phyloP scores from a whole-genome alignment of 805 yeast genomes.

The Pichia eremophila region DNA sequence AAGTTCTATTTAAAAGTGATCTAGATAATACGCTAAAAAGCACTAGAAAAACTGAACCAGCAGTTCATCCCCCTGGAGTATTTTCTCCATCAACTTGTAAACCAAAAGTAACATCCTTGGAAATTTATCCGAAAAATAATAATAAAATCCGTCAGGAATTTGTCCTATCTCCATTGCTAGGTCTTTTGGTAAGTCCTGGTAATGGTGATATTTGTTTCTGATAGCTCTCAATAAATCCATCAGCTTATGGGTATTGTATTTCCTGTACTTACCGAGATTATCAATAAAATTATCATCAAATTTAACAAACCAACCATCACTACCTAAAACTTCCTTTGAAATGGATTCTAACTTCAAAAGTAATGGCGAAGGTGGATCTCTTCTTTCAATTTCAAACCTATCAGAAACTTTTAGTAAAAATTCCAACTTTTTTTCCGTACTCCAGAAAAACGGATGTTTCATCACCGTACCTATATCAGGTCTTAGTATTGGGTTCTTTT shows the following conservation, averaged over 20 bases:
- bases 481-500: constrained; percentile 53
- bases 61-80: constrained; percentile 55
- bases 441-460: constrained; percentile 89
- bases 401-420: constrained; percentile 84
- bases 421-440: constrained; percentile 59
- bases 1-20: not conserved
- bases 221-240: constrained; percentile 84
- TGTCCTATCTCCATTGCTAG: constrained; percentile 64
- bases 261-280: constrained; percentile 84
- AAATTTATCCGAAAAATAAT: constrained; percentile 63
- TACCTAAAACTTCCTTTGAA: constrained; percentile 51
- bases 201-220: constrained; percentile 92
- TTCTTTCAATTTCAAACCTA: constrained; percentile 86
- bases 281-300: constrained; percentile 69
- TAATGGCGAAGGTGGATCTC: constrained; percentile 54
- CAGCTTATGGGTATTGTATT: constrained; percentile 67
- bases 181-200: constrained; percentile 71
- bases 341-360: constrained; percentile 55
- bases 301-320: constrained; percentile 64
- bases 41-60: constrained; percentile 6
- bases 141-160: constrained; percentile 75
- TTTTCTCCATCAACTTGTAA: constrained; percentile 49
- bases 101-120: constrained; percentile 73
- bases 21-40: not conserved
- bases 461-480: constrained; percentile 64